Evolutionary conservation across 352 stramenopile genomes (phyloP), one percentile per base, ranked within the genome.

Genomic region (Phytophthora sansomeana): DNA sequence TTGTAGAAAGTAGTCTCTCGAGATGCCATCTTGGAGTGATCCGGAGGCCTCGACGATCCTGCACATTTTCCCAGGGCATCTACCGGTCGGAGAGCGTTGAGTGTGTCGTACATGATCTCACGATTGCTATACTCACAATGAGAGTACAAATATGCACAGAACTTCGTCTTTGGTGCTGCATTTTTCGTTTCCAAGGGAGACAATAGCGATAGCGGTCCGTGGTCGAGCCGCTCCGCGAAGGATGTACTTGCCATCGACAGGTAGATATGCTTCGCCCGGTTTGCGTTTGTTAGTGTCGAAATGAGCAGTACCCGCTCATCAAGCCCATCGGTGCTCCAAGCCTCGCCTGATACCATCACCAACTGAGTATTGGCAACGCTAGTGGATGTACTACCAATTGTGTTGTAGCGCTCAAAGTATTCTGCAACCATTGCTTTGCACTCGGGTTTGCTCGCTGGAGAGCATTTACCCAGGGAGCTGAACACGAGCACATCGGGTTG

Each of bases 91-190:
- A 83, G 43, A 0, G 42, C 62, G 28, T 79, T 76, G 2, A 80
- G 57, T n/a, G 83, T 26, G n/a, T 75, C 65, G 56, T 70, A 82
- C 50, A 83, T 82, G 47, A 76, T 72, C 50, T 83, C 63, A 21
- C 71, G 75, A 9, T 81, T 71, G 5, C 43, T 65, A 6, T 53
- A 60, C 6, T 82, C 59, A 30, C 77, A 89, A 3, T 58, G 64
- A 11, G 63, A 62, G 49, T 78, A 78, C 59, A 83, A 46, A 57
- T 84, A 85, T 8, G 76, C 62, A 28, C 77, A 87, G 32, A 85
- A 83, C 24, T 48, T 67, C 13, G 67, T 26, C 4, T 60, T 51
- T 16, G 17, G n/a, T 35, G 38, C 2, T 26, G 9, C 38, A 9
- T 24, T 14, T 46, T 36, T 13, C 24, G 13, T 32, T 5, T 44